Percentiles rank a stretch among this genome's conserved stretches.
These are phyloP conservation scores for Trichoderma citrinoviride DNA, from an alignment of 2,329 filamentous ascomycete genomes.

Conservation along the genomic window DNA sequence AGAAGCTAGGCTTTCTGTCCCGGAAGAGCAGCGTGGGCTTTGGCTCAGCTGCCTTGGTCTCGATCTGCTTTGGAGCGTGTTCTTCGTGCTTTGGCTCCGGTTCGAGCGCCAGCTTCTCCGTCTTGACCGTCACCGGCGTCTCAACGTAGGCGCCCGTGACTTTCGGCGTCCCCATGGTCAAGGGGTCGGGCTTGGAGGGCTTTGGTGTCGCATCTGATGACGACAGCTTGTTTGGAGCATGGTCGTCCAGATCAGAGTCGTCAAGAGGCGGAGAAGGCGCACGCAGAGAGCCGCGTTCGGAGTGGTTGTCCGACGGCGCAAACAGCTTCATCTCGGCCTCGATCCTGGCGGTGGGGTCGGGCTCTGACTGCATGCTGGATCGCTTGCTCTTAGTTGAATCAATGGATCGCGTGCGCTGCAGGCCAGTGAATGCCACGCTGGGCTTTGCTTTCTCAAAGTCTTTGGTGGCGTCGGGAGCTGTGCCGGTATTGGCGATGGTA, in stretches of 20 bases:
- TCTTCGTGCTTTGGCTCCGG: conserved; percentile 18
- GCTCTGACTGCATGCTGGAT: conserved; percentile 50
- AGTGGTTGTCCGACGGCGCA: conserved; percentile 53
- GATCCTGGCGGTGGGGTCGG: conserved; percentile 56
- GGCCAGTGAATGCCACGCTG: conserved; percentile 47
- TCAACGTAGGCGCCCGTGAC: conserved; percentile 57
- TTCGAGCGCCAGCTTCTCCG: conserved; percentile 32
- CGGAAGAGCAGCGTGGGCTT: conserved; percentile 27
- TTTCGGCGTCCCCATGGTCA: conserved; percentile 52
- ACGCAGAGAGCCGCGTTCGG: conserved; percentile 53
- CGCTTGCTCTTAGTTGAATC: conserved; percentile 49
- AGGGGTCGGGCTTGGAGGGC: conserved; percentile 43
- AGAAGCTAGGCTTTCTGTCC: conserved; percentile 29
- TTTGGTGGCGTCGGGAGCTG: conserved; percentile 16
- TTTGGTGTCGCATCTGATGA: conserved; percentile 47
- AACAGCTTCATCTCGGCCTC: conserved; percentile 57
- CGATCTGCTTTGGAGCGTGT: conserved; percentile 26
- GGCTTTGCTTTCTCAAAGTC: conserved; percentile 35
- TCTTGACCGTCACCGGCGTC: conserved; percentile 49
- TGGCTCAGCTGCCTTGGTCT: conserved; percentile 25
- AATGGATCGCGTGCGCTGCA: conserved; percentile 43
- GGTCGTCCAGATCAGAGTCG: conserved; percentile 33
- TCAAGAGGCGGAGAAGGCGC: conserved; percentile 44
- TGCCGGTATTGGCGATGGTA: not conserved
- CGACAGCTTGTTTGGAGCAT: conserved; percentile 30